A percentile compares a stretch with the other conserved stretches of the same genome.
Conservation (phyloP, 2,329 filamentous ascomycete species). For the Fusarium solani-melongenae region DNA sequence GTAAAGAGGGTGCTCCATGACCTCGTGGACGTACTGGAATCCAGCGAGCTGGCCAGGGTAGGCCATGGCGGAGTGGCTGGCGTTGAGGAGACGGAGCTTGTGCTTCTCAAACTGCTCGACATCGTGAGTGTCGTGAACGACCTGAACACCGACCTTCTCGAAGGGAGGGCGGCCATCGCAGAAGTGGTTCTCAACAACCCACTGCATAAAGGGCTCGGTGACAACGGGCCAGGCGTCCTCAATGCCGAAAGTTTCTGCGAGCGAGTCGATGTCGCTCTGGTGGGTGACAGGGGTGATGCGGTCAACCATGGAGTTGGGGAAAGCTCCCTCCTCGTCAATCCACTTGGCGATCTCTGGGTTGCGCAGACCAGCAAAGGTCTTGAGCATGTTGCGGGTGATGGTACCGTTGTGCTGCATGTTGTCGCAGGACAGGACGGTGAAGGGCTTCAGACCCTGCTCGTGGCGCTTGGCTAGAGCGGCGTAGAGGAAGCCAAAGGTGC, state of each 20-base stretch:
- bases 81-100: slow-evolving; percentile 66
- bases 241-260: slow-evolving; percentile 58
- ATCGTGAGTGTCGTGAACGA: slow-evolving; percentile 61
- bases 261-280: slow-evolving; percentile 55
- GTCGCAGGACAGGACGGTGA: slow-evolving; percentile 66
- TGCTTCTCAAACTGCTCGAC: slow-evolving; percentile 67
- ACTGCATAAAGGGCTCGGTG: slow-evolving; percentile 67
- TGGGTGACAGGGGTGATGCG: slow-evolving; percentile 65
- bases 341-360: slow-evolving; percentile 61
- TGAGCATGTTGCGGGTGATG: slow-evolving; percentile 64
- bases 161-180: slow-evolving; percentile 62
- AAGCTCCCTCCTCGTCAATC: slow-evolving; percentile 59
- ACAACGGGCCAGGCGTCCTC: slow-evolving; percentile 65
- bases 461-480: slow-evolving; percentile 60
- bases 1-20: slow-evolving; percentile 61
- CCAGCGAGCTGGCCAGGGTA: slow-evolving; percentile 63
- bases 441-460: slow-evolving; percentile 59
- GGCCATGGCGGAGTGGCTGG: slow-evolving; percentile 62
- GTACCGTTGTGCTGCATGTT: slow-evolving; percentile 68
- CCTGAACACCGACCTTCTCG: slow-evolving; percentile 64
- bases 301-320: slow-evolving; percentile 68
- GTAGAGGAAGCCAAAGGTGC: slow-evolving; percentile 65
- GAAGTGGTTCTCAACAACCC: slow-evolving; percentile 66
- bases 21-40: slow-evolving; percentile 66
- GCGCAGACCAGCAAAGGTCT: slow-evolving; percentile 59